Evolutionary conservation across 441 rosid genomes (phyloP).

Genomic region (Gossypium laxum): DNA sequence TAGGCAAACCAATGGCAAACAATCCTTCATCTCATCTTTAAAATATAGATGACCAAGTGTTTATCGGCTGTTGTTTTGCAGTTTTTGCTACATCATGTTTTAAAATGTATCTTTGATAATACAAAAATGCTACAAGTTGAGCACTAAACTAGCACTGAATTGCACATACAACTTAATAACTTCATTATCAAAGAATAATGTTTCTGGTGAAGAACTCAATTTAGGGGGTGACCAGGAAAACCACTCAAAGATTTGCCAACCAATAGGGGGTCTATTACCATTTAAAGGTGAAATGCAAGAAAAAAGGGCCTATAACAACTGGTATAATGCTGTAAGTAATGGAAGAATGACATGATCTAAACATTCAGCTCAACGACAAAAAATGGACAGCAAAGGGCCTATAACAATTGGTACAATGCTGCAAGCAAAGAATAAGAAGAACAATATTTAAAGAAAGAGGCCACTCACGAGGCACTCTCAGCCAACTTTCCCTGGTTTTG

Average conservation of each 20-base stretch:
- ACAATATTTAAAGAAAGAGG: background rate
- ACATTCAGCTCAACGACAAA: background rate
- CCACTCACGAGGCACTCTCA: slow-evolving; percentile 22
- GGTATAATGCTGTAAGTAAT: background rate
- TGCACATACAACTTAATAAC: background rate
- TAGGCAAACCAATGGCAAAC: background rate
- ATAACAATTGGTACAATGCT: background rate
- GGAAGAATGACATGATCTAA: background rate
- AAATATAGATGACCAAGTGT: background rate
- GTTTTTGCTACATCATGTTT: background rate
- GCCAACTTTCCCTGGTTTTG: slow-evolving; percentile 22
- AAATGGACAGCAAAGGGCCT: background rate
- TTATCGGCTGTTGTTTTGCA: background rate
- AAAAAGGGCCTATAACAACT: background rate
- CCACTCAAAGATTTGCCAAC: background rate
- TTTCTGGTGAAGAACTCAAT: background rate
- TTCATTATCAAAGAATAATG: background rate
- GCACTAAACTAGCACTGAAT: background rate
- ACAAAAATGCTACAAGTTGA: background rate
- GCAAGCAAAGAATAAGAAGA: background rate
- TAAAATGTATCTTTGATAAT: background rate
- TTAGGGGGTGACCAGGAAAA: background rate
- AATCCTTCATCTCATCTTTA: background rate
- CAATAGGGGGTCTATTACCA: background rate
- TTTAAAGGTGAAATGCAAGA: background rate